Evolutionary conservation across 2,329 filamentous ascomycete genomes (phyloP).

Genomic region (Coniochaeta sp.): DNA sequence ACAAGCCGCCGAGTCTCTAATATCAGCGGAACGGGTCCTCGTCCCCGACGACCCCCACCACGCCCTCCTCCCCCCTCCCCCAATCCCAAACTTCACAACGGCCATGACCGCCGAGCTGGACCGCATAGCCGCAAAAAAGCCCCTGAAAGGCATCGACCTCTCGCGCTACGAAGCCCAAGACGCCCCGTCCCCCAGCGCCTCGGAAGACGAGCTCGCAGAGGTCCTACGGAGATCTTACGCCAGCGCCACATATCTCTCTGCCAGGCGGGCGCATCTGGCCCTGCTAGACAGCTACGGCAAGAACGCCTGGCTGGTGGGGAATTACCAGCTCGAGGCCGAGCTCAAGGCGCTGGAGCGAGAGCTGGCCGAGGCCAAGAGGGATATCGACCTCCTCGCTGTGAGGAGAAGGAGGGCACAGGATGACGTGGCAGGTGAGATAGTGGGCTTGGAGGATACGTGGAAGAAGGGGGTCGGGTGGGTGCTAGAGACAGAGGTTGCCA

Average conservation of each 20-base stretch:
- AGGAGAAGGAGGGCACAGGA: constrained; percentile 64
- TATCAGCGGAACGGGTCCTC: constrained; percentile 55
- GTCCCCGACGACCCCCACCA: constrained; percentile 37
- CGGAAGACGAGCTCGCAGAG: constrained; percentile 44
- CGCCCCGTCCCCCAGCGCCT: constrained; percentile 25
- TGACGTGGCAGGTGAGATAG: constrained; percentile 64
- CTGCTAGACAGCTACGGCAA: constrained; percentile 78
- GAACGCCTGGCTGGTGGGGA: constrained; percentile 86
- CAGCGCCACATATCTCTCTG: constrained; percentile 41
- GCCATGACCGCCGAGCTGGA: constrained; percentile 61
- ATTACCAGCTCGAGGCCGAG: constrained; percentile 70
- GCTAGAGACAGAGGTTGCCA: constrained; percentile 80
- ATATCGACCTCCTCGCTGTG: constrained; percentile 67
- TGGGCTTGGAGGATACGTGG: constrained; percentile 67
- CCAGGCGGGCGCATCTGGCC: constrained; percentile 50
- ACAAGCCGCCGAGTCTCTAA: constrained; percentile 60
- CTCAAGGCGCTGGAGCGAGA: constrained; percentile 66
- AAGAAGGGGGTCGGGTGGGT: constrained; percentile 68
- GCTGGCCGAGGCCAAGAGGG: constrained; percentile 57
- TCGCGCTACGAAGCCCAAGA: constrained; percentile 74
- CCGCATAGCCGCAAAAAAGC: constrained; percentile 48
- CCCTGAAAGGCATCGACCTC: constrained; percentile 61
- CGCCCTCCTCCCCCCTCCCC: constrained; percentile 48
- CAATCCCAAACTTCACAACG: constrained; percentile 52
- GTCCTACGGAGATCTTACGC: constrained; percentile 50